Evolutionary conservation across 192 early-diverging fungal genomes (phyloP).

Genomic region (Oehlia diaphana): DNA sequence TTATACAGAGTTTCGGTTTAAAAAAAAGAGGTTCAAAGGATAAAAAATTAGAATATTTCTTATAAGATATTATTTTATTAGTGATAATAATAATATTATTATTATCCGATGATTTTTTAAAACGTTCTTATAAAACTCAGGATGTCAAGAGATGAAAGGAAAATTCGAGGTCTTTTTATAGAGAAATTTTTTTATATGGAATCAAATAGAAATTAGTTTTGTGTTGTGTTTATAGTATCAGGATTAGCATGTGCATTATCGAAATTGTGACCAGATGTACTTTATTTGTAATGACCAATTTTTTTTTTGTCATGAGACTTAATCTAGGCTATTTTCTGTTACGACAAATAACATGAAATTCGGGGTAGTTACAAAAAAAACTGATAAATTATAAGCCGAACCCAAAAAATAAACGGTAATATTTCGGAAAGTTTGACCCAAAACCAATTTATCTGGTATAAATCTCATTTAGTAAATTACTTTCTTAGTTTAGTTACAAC

Average conservation of each 20-base stretch:
- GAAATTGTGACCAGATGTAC: not conserved
- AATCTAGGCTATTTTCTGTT: not conserved
- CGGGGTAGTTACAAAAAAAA: too few relatives aligned
- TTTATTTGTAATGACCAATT: not conserved
- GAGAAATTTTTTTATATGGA: not conserved
- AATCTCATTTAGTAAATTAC: too few relatives aligned
- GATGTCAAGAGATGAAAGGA: not conserved
- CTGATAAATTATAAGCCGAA: too few relatives aligned
- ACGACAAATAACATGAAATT: not conserved
- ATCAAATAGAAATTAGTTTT: not conserved
- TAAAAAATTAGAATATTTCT: too few relatives aligned
- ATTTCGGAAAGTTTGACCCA: too few relatives aligned
- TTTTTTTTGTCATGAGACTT: not conserved
- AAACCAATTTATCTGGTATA: too few relatives aligned
- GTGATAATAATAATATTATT: too few relatives aligned
- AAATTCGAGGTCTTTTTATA: slow-evolving; percentile 12
- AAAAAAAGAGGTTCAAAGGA: not conserved
- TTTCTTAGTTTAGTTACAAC: too few relatives aligned
- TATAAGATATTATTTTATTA: too few relatives aligned
- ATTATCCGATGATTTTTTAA: too few relatives aligned
- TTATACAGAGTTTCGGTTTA: not conserved
- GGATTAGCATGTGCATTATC: not conserved
- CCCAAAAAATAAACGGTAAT: not conserved
- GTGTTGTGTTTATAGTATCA: not conserved
- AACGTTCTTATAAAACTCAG: not conserved